Conservation (phyloP, 345 rosid species). For the Arabidopsis arenosa region DNA sequence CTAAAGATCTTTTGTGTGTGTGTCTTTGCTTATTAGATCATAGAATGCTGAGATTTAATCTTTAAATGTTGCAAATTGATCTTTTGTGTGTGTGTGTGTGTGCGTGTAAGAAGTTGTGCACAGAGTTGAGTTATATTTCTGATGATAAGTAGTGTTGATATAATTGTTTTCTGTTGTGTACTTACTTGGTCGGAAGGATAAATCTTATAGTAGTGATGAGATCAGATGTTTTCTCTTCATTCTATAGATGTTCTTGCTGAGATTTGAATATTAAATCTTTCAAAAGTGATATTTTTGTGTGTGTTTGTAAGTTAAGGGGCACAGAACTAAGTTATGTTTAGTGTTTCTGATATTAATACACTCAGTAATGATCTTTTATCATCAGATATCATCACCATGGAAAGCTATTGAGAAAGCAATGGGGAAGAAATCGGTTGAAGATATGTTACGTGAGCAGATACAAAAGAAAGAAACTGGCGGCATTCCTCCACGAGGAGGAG, state of each 20-base stretch:
- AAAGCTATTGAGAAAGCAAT: slow-evolving; percentile 52
- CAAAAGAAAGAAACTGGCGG: slow-evolving; percentile 51
- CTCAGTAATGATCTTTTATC: slow-evolving; percentile 14
- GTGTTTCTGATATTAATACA: slow-evolving; percentile 6
- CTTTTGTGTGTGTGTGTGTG: not conserved
- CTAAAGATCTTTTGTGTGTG: too few species aligned
- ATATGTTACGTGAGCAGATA: slow-evolving; percentile 61
- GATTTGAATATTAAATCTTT: not conserved
- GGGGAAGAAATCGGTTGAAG: slow-evolving; percentile 58
- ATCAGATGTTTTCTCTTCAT: slow-evolving; percentile 23
- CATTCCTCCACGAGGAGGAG: slow-evolving; percentile 44
- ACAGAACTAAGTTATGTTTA: not conserved
- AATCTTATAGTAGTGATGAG: slow-evolving; percentile 48
- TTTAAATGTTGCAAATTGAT: not conserved
- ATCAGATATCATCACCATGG: slow-evolving; percentile 59
- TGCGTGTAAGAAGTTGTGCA: not conserved
- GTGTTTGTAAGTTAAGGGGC: slow-evolving; percentile 7
- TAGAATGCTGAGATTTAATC: not conserved
- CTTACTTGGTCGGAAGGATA: slow-evolving; percentile 47
- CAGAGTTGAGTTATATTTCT: slow-evolving; percentile 16
- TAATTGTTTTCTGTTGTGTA: slow-evolving; percentile 12
- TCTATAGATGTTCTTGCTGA: not conserved
- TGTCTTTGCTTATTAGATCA: not conserved
- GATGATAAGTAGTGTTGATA: not conserved
- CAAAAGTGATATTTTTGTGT: not conserved